Evolutionary conservation across 2,329 filamentous ascomycete species (phyloP).

Genomic region (Metarhizium guizhouense): DNA sequence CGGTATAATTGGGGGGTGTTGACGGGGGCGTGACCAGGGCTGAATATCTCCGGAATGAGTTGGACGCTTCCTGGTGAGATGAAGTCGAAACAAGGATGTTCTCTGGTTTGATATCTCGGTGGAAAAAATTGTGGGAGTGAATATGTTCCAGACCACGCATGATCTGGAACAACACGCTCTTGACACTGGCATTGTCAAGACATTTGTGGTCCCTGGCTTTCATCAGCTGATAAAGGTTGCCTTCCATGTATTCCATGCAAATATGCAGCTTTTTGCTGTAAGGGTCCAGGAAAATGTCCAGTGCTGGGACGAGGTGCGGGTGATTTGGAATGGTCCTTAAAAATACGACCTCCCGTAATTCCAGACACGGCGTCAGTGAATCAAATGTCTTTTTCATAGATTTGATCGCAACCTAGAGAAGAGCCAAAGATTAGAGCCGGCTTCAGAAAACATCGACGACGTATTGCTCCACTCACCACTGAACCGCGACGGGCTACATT

Average conservation of each 20-base stretch:
- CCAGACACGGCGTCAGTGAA: slow-evolving; percentile 79
- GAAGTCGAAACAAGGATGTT: slow-evolving; percentile 97
- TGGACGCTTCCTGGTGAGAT: slow-evolving; percentile 68
- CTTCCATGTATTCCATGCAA: slow-evolving; percentile 99
- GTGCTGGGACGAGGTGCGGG: slow-evolving; percentile 86
- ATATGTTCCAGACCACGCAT: slow-evolving; percentile 95
- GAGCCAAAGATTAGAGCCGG: neutral
- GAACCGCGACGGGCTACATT: slow-evolving; percentile 83
- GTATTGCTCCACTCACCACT: slow-evolving; percentile 56
- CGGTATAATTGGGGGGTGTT: slow-evolving; percentile 85
- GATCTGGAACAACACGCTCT: slow-evolving; percentile 97
- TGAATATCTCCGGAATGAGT: slow-evolving; percentile 88
- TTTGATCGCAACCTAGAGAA: slow-evolving; percentile 85
- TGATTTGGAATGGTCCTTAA: slow-evolving; percentile 81
- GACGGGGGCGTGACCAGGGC: slow-evolving; percentile 88
- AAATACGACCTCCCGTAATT: slow-evolving; percentile 95
- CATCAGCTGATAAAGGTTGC: slow-evolving; percentile 97
- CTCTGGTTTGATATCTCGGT: slow-evolving; percentile 97
- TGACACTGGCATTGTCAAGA: slow-evolving; percentile 82
- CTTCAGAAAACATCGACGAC: slow-evolving; percentile 8
- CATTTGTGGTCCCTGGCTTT: slow-evolving; percentile 94
- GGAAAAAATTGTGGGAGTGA: slow-evolving; percentile 94
- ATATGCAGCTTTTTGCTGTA: slow-evolving; percentile 96
- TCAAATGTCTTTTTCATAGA: slow-evolving; percentile 99
- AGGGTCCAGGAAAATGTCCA: slow-evolving; percentile 97